Base-by-base conservation (phyloP, 306 rosid species). In the Begonia masoniana region DNA sequence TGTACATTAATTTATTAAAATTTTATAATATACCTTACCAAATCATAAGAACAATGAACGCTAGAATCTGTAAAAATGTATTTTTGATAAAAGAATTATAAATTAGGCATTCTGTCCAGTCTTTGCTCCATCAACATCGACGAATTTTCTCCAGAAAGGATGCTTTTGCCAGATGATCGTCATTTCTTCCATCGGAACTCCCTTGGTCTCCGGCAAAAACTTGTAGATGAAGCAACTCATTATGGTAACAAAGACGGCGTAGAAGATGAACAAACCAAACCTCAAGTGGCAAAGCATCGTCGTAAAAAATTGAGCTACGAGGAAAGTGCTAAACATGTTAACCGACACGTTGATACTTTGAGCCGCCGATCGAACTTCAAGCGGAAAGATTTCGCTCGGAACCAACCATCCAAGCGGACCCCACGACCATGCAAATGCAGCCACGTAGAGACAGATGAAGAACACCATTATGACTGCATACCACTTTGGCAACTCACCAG, bases 351-450 rank as follows among this genome's bases (percentile, higher is more conserved):
- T 91, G n/a, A 86, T 52, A 57, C 96, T 85, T 8, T 91, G 97
- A 5, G 96, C 97, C 0, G 97, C 97, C 0, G 97, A 91, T 8
- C 97, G 80, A 51, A 91, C 83, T 61, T 91, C 97, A 41, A 91
- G 48, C 0, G 97, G 97, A 61, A 91, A 91, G 7, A 91, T 86
- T 61, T 91, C 97, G 77, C 96, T 83, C 0, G 97, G 97, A 41
- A 91, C 97, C 24, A 91, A 47, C 97, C 99, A 91, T 0, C 99
- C 99, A 0, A 91, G 79, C 0, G 99, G 99, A 14, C 99, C 99
- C 99, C 99, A 91, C 12, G 99, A 91, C 99, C 99, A 91, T 0
- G 99, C 96, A 36, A 85, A 91, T 3, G 84, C 99, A 0, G 99
- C 69, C 0, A 91, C 96, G 4, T 91, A 91, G 2, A 81, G 66